Evolutionary conservation across 345 rosid species (phyloP).

Genomic region (Euclidium syriacum): DNA sequence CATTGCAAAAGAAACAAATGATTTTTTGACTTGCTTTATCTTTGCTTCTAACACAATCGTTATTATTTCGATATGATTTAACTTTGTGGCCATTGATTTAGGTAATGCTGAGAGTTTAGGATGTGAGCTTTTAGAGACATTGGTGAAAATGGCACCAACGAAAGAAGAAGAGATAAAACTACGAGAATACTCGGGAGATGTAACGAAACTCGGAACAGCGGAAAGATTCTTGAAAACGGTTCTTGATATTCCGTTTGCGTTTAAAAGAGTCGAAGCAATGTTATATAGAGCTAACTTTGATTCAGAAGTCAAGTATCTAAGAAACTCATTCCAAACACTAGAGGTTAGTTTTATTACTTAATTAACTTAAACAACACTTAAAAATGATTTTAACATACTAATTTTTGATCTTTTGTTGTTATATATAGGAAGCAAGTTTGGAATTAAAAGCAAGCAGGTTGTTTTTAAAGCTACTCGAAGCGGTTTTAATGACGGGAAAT

Average conservation of each 20-base stretch:
- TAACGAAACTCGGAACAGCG: conserved; percentile 79
- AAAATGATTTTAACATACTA: not conserved
- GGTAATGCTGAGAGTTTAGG: conserved; percentile 90
- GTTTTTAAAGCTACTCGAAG: conserved; percentile 92
- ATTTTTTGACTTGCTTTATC: conserved; percentile 22
- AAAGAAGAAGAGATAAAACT: conserved; percentile 97
- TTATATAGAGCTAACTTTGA: conserved; percentile 93
- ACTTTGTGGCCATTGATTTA: conserved; percentile 27
- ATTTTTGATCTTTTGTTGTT: not conserved
- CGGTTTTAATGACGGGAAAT: conserved; percentile 91
- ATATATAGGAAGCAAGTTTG: conserved; percentile 69
- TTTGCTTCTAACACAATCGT: conserved; percentile 19
- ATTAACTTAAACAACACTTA: not conserved
- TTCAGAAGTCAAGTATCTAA: conserved; percentile 79
- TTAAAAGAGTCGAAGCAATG: conserved; percentile 96
- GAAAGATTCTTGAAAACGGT: conserved; percentile 86
- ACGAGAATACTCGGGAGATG: conserved; percentile 66
- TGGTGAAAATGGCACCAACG: conserved; percentile 97
- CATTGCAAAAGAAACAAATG: conserved; percentile 17
- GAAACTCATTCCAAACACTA: conserved; percentile 78
- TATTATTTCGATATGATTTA: not conserved
- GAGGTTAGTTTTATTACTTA: conserved; percentile 50
- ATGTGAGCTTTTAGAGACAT: conserved; percentile 86
- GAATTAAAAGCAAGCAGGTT: conserved; percentile 87
- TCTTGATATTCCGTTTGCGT: conserved; percentile 88